A percentile compares a stretch with the other conserved stretches of the same genome.
phyloP scores from a whole-genome alignment of 2,329 filamentous ascomycete species.

The Huntiella abstrusa region DNA sequence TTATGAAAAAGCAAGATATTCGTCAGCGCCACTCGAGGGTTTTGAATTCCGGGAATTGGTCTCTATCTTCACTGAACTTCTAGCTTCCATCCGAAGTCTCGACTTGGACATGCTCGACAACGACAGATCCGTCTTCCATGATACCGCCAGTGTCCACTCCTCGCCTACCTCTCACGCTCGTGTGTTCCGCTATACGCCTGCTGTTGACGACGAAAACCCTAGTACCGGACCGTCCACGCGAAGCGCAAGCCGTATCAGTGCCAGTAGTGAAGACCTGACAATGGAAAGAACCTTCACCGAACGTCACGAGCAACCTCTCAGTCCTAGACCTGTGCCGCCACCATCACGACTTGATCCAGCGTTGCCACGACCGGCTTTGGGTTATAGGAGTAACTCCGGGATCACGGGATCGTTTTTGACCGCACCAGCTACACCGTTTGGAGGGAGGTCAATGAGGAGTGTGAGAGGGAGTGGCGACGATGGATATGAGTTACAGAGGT shows the following conservation, averaged over 20 bases:
- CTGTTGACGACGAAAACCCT: slow-evolving; percentile 4
- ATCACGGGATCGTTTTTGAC: too few species aligned
- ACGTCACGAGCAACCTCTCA: too few species aligned
- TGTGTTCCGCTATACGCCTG: slow-evolving; percentile 4
- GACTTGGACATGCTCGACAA: slow-evolving; percentile 31
- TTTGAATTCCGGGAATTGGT: slow-evolving; percentile 59
- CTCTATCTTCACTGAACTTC: slow-evolving; percentile 63
- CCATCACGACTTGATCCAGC: too few species aligned
- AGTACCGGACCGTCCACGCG: slow-evolving; percentile 3
- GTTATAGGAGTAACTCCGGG: too few species aligned
- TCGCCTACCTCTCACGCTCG: not conserved
- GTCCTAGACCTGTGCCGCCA: too few species aligned
- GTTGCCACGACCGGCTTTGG: too few species aligned
- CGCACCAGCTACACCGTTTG: too few species aligned
- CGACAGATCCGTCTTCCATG: not conserved
- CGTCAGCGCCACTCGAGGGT: slow-evolving; percentile 47
- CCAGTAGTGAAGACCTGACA: too few species aligned
- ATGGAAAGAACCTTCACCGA: too few species aligned
- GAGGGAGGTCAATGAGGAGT: too few species aligned
- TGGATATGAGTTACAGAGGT: too few species aligned
- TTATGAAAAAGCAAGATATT: slow-evolving; percentile 80
- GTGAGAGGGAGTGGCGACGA: too few species aligned
- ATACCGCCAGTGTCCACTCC: slow-evolving; percentile 4
- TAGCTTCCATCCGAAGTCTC: slow-evolving; percentile 55
- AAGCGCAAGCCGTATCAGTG: not conserved